These are phyloP conservation scores for Lactarius evosmus DNA, from an alignment of 768 basidiomycete genomes.

Conservation along the genomic window DNA sequence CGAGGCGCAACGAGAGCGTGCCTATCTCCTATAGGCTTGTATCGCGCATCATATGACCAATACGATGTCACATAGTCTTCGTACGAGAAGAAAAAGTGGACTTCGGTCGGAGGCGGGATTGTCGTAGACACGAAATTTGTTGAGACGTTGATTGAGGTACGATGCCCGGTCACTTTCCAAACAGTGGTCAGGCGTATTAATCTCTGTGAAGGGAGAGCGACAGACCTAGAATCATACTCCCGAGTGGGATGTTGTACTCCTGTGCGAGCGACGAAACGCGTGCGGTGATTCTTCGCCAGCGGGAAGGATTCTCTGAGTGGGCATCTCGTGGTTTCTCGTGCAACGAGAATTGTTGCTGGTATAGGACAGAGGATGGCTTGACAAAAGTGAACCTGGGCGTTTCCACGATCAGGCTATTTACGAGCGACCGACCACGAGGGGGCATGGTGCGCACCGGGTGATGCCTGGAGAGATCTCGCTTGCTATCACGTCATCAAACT, in stretches of 20 bases:
- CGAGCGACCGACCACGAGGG: neutral
- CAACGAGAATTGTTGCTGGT: slow-evolving; percentile 15
- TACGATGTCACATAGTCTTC: slow-evolving; percentile 12
- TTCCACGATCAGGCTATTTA: neutral
- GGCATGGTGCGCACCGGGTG: neutral
- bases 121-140: neutral
- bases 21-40: neutral
- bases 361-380: neutral
- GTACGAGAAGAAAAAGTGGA: slow-evolving; percentile 17
- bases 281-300: slow-evolving; percentile 10
- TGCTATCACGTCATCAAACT: slow-evolving; percentile 9
- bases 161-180: slow-evolving; percentile 16
- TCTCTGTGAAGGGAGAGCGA: neutral
- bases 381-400: slow-evolving; percentile 10
- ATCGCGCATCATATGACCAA: slow-evolving; percentile 11
- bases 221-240: slow-evolving; percentile 11
- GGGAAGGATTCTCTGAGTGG: neutral
- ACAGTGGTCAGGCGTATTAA: neutral
- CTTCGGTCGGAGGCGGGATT: neutral
- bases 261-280: neutral
- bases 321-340: slow-evolving; percentile 16
- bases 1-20: neutral
- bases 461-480: slow-evolving; percentile 5
- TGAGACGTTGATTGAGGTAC: slow-evolving; percentile 9
- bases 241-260: slow-evolving; percentile 7